Base-by-base conservation (phyloP, 2,329 filamentous ascomycete species). In the Fonsecaea nubica region DNA sequence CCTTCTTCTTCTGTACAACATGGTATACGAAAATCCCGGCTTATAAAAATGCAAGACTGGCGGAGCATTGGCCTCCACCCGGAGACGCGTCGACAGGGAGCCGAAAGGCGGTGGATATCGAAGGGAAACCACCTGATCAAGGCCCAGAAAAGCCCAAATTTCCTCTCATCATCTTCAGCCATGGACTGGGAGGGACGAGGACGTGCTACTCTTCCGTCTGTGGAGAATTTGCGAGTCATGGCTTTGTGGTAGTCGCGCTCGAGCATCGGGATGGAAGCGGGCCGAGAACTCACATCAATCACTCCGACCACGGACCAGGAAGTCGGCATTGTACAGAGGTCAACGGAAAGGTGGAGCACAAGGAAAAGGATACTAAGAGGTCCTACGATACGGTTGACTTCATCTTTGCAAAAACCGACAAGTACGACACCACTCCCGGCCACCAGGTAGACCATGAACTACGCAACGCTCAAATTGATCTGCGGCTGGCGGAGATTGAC, bases 231-330 rank as follows among this genome's bases (percentile, higher is more conserved):
- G 88, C 87, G 0, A 88, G 86, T 72, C 87, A 89, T 70, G 87
- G 88, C 0, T 89, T 90, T 71, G 79, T 90, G 0, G 87, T 90
- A 0, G 83, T 87, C 38, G 86, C 87, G 0, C 73, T 90, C 30
- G 88, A 91, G 75, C 88, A 90, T 74, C 77, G 88, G 33, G 88
- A 90, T 73, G 88, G 88, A 0, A 87, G 85, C 63, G 87, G 86
- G 2, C 86, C 88, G 3, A 79, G 87, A 56, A 86, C 85, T 0
- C 86, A 85, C 66, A 81, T 90, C 64, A 90, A 89, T 71, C 81
- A 88, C 54, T 79, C 81, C 0, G 78, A 79, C 56, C 72, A 79
- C 21, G 78, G 76, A 70, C 15, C 64, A 59, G 62, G 54, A 32
- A 76, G 69, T 59, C 72, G 67, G 15, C 66, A 77, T 12, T 71